Evolutionary conservation across 148 eudicot species (phyloP), one percentile per base, ranked within the genome.

Genomic region (Vaccinium corymbosum): DNA sequence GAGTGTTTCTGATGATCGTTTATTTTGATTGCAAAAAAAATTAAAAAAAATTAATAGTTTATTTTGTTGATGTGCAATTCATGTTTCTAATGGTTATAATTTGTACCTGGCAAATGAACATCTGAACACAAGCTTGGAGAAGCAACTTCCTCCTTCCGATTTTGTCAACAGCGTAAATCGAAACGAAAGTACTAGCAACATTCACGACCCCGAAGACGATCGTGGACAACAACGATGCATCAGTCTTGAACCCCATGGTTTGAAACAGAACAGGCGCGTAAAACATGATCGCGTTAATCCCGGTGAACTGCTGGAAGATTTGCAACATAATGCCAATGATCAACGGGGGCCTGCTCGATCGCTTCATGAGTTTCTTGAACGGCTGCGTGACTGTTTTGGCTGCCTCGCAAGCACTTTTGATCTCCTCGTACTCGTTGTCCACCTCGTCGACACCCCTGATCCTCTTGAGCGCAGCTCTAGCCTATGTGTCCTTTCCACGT

Each of bases 251-350:
- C 12, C 94, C 93, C 42, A 92, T 29, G 7, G 94, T 92, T 17
- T 89, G 93, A 82, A 92, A 92, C 68, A 92, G 29, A 0, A 92
- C 89, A 0, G 93, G 94, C 3, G 93, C 91, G 70, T 92, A 92
- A 70, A 92, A 92, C 94, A 92, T 92, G n/a, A 92, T 85, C 1
- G 92, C 94, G 55, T 92, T 92, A 16, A 92, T 92, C 52, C 94
- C 94, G 0, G 94, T 92, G 51, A 91, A 74, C 72, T 92, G 94
- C 72, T 92, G 94, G 85, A 92, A 92, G 0, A 92, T 82, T 62
- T 92, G 94, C 52, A 92, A 74, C 14, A 52, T 1, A 0, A 86
- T 79, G 6, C 84, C 89, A 6, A 90, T 87, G 5, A 89, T 50
- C 2, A 92, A 80, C 0, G 93, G 89, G 0, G 94, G 94, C 13